phyloP scores from a whole-genome alignment of 306 rosid species.

The Acacia crassicarpa region DNA sequence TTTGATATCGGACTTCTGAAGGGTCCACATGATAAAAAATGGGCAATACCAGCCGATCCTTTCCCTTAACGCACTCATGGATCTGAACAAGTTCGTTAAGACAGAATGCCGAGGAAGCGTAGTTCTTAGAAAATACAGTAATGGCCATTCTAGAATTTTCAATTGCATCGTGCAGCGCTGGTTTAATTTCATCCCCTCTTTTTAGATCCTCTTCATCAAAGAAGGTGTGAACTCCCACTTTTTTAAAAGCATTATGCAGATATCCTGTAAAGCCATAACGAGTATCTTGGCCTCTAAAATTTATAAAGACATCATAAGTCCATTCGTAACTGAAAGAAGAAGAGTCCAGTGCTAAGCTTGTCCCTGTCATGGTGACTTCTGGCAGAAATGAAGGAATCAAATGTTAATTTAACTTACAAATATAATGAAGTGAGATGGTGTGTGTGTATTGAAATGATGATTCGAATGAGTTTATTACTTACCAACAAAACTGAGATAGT shows the following conservation, averaged over 20 bases:
- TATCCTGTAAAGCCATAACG: background rate
- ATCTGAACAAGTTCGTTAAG: background rate
- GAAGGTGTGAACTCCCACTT: background rate
- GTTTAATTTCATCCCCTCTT: background rate
- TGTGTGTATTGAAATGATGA: too few relatives aligned
- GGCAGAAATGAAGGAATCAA: too few relatives aligned
- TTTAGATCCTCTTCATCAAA: background rate
- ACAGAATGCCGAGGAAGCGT: background rate
- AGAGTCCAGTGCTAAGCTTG: background rate
- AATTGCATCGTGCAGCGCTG: background rate
- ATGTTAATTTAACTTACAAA: background rate
- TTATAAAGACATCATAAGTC: background rate
- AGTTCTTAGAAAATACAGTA: background rate
- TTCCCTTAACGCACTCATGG: background rate
- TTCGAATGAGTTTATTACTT: too few relatives aligned
- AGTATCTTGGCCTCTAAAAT: too few relatives aligned
- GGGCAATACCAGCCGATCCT: background rate
- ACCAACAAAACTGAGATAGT: too few relatives aligned
- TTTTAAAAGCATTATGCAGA: background rate
- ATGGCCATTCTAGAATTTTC: background rate
- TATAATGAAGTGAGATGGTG: too few relatives aligned
- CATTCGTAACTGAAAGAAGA: background rate
- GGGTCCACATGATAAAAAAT: background rate
- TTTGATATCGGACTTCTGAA: background rate
- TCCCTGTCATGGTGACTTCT: background rate